Conservation (phyloP, 2,329 filamentous ascomycete genomes). For the Cladosporium sp. region DNA sequence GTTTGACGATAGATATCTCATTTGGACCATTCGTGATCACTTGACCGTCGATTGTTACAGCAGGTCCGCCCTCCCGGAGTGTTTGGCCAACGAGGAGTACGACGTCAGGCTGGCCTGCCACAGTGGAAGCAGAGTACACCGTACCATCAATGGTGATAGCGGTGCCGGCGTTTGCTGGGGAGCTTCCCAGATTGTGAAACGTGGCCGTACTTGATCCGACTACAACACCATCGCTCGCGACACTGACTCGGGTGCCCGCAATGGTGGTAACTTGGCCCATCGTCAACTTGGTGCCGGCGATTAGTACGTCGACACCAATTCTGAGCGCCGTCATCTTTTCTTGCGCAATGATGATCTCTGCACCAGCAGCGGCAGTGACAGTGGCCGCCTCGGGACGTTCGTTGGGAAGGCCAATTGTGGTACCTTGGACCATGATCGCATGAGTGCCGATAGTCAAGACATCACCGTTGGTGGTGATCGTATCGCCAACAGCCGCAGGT, state of each 20-base stretch:
- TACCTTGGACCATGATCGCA: neutral
- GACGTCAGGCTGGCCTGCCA: neutral
- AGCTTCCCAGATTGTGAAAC: neutral
- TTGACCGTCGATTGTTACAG: constrained; percentile 1
- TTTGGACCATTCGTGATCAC: neutral
- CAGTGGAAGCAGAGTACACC: neutral
- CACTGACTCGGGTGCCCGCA: neutral
- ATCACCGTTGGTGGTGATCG: neutral
- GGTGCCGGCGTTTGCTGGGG: neutral
- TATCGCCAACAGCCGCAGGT: neutral
- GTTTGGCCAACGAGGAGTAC: neutral
- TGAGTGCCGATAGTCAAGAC: neutral
- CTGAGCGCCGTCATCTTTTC: neutral
- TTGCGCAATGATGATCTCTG: neutral
- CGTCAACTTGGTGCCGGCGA: neutral
- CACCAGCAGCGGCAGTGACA: neutral
- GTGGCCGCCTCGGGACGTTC: neutral
- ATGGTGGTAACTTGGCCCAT: neutral
- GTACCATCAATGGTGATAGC: constrained; percentile 1
- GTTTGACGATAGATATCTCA: neutral
- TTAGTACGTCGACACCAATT: neutral
- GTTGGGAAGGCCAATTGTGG: neutral
- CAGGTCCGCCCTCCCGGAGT: neutral
- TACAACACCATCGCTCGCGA: neutral
- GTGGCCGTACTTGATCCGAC: neutral